These are phyloP conservation scores for Microthlaspi erraticum DNA, from an alignment of 345 rosid genomes.

Conservation along the genomic window DNA sequence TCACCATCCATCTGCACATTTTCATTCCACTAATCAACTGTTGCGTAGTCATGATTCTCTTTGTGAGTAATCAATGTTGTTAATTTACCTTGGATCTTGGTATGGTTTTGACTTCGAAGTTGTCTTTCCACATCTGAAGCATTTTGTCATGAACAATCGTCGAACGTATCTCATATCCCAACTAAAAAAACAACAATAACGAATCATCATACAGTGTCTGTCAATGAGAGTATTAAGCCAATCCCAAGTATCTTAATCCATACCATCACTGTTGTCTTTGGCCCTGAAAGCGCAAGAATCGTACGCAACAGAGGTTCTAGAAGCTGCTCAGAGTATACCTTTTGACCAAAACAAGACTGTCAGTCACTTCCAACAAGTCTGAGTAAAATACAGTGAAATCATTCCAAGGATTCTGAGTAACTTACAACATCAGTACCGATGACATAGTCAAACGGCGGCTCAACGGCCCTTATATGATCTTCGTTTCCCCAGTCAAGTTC, in stretches of 20 bases:
- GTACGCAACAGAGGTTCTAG: constrained; percentile 80
- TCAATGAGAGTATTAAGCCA: background rate
- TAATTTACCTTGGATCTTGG: constrained; percentile 68
- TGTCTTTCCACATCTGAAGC: constrained; percentile 79
- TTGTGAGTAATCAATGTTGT: background rate
- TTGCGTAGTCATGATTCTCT: background rate
- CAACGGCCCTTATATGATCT: constrained; percentile 71
- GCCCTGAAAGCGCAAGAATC: constrained; percentile 71
- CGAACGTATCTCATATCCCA: constrained; percentile 94
- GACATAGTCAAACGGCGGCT: constrained; percentile 87
- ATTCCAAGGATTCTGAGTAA: constrained; percentile 16
- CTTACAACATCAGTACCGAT: constrained; percentile 96
- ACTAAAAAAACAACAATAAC: constrained; percentile 47
- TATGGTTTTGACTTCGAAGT: constrained; percentile 78
- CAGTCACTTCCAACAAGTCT: constrained; percentile 24
- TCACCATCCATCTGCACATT: constrained; percentile 73
- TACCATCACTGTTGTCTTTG: constrained; percentile 86
- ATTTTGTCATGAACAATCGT: constrained; percentile 83
- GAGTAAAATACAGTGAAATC: background rate
- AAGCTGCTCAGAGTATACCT: constrained; percentile 96
- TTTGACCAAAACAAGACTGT: constrained; percentile 37
- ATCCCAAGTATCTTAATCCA: constrained; percentile 3
- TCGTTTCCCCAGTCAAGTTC: constrained; percentile 91
- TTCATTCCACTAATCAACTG: background rate
- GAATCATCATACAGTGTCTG: constrained; percentile 12